A percentile compares a stretch with the other conserved stretches of the same genome.
phyloP scores from a whole-genome alignment of 169 alveolate genomes.

The Eimeria maxima region DNA sequence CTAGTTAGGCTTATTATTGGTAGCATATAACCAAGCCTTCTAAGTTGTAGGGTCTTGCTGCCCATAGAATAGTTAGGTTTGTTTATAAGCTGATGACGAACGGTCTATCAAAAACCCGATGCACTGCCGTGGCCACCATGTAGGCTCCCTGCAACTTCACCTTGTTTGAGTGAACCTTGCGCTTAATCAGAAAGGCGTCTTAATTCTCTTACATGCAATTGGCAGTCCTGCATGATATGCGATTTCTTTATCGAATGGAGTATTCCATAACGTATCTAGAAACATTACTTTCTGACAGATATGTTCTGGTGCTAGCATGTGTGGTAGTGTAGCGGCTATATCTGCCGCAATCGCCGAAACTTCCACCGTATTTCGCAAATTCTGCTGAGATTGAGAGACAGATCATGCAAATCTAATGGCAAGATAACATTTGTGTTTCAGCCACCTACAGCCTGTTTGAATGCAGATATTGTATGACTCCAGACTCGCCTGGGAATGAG shows the following conservation, averaged over 20 bases:
- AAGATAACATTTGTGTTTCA: neutral
- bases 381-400: neutral
- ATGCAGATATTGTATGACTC: neutral
- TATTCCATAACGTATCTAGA: neutral
- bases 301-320: neutral
- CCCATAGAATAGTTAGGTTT: neutral
- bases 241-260: neutral
- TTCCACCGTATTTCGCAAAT: neutral
- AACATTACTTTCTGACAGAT: neutral
- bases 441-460: neutral
- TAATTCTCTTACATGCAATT: neutral
- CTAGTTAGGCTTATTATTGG: neutral
- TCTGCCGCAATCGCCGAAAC: neutral
- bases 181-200: neutral
- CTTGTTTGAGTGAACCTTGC: neutral
- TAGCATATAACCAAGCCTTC: neutral
- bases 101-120: neutral
- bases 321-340: neutral
- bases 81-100: neutral
- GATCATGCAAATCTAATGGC: neutral
- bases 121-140: neutral
- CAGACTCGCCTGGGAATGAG: neutral
- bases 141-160: neutral
- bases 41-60: neutral
- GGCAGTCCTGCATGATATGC: neutral